These are phyloP conservation scores for Euphorbia schlechtendalii DNA, from an alignment of 441 rosid species.

Conservation along the genomic window DNA sequence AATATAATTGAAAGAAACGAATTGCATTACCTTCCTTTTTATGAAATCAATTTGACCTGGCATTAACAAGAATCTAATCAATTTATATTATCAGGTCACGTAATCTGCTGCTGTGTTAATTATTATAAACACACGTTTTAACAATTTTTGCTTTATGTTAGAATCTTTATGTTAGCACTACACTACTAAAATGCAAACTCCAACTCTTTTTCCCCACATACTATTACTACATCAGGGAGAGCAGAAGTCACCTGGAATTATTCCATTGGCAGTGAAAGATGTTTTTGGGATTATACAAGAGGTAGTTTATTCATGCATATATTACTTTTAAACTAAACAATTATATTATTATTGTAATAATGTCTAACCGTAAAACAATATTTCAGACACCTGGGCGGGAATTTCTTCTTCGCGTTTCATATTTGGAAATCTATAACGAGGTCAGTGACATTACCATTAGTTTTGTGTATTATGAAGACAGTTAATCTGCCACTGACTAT, in stretches of 20 bases:
- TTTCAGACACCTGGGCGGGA: conserved; percentile 66
- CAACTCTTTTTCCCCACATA: conserved; percentile 3
- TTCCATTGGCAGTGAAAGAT: conserved; percentile 71
- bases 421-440: conserved; percentile 75
- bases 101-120: background rate
- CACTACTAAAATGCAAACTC: background rate
- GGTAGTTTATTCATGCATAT: conserved; percentile 28
- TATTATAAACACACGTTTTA: background rate
- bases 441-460: conserved; percentile 24
- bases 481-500: too few species aligned
- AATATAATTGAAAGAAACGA: background rate
- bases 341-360: background rate
- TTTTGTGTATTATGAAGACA: background rate
- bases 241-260: conserved; percentile 73
- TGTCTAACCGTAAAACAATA: conserved; percentile 16
- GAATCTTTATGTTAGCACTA: conserved; percentile 8
- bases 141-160: background rate
- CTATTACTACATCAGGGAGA: too few species aligned
- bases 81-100: background rate
- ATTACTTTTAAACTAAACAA: background rate
- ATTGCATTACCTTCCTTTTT: background rate
- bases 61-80: conserved; percentile 3
- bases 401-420: conserved; percentile 77
- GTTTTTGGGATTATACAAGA: conserved; percentile 75
- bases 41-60: background rate